These are phyloP conservation scores for Amanita molliuscula DNA, from an alignment of 768 basidiomycete genomes.

Conservation along the genomic window DNA sequence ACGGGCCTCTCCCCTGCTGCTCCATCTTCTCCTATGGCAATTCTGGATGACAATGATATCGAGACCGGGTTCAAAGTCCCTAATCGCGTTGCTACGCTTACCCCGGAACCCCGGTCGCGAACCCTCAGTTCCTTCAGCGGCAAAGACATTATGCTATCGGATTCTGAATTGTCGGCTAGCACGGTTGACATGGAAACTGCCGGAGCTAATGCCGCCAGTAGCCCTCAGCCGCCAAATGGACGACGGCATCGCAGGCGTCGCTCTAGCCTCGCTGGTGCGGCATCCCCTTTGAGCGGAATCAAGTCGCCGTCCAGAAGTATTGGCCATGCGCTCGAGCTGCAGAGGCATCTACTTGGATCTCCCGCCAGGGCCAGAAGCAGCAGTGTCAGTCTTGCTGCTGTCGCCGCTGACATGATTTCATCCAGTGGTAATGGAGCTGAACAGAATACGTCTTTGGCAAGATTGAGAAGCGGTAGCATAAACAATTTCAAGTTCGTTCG, in stretches of 20 bases:
- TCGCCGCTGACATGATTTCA: constrained; percentile 6
- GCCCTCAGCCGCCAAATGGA: not conserved
- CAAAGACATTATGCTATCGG: not conserved
- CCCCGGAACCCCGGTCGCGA: constrained; percentile 7
- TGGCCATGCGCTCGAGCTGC: constrained; percentile 38
- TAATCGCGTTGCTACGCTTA: constrained; percentile 16
- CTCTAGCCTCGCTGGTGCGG: constrained; percentile 47
- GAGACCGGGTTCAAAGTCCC: constrained; percentile 18
- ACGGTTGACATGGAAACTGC: not conserved
- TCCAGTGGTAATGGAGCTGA: constrained; percentile 15
- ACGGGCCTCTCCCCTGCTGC: constrained; percentile 9
- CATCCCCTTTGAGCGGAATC: constrained; percentile 45
- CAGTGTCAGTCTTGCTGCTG: constrained; percentile 23
- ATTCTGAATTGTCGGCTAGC: not conserved
- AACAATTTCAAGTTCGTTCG: constrained; percentile 15
- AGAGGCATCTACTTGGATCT: constrained; percentile 28
- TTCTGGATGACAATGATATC: constrained; percentile 23
- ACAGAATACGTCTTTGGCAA: constrained; percentile 33
- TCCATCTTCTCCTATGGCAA: constrained; percentile 16
- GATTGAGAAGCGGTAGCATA: constrained; percentile 48
- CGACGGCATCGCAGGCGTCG: constrained; percentile 50
- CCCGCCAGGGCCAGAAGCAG: constrained; percentile 34
- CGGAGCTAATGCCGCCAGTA: not conserved
- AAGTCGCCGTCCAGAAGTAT: constrained; percentile 47
- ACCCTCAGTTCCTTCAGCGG: not conserved